Conservation (phyloP, 805 yeast species). For the Wickerhamomyces queroliae region DNA sequence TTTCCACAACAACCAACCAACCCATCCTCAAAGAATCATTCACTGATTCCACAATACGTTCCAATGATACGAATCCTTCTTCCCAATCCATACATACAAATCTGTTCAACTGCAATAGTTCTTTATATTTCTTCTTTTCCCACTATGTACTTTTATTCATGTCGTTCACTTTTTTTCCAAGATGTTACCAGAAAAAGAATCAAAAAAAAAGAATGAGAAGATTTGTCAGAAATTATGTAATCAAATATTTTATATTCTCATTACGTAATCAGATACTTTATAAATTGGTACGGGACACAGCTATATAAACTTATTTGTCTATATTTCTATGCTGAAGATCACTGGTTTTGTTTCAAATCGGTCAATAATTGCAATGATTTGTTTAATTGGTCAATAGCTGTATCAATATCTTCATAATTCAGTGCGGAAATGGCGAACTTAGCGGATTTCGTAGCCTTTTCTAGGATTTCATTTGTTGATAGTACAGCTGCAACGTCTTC, state of each 20-base stretch:
- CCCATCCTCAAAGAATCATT: not conserved
- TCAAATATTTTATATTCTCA: not conserved
- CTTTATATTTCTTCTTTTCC: too few relatives aligned
- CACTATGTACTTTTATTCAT: not conserved
- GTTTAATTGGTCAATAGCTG: constrained; percentile 35
- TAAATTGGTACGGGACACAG: constrained; percentile 29
- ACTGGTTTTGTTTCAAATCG: too few relatives aligned
- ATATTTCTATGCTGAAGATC: constrained; percentile 24
- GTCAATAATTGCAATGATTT: constrained; percentile 5
- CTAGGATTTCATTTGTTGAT: constrained; percentile 28
- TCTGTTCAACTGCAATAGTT: too few relatives aligned
- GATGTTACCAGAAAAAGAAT: not conserved
- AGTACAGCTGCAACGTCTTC: constrained; percentile 22
- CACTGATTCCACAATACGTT: not conserved
- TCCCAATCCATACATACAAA: not conserved
- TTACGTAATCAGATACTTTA: not conserved
- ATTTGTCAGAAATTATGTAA: not conserved
- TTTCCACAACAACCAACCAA: not conserved
- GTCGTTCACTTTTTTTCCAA: not conserved
- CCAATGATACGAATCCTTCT: not conserved
- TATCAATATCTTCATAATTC: constrained; percentile 60
- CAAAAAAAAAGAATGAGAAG: not conserved
- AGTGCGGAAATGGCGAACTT: constrained; percentile 70
- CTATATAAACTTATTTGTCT: constrained; percentile 38
- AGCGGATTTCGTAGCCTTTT: constrained; percentile 54